Conservation (phyloP, 352 stramenopile species). For the Globisporangium viniferum region DNA sequence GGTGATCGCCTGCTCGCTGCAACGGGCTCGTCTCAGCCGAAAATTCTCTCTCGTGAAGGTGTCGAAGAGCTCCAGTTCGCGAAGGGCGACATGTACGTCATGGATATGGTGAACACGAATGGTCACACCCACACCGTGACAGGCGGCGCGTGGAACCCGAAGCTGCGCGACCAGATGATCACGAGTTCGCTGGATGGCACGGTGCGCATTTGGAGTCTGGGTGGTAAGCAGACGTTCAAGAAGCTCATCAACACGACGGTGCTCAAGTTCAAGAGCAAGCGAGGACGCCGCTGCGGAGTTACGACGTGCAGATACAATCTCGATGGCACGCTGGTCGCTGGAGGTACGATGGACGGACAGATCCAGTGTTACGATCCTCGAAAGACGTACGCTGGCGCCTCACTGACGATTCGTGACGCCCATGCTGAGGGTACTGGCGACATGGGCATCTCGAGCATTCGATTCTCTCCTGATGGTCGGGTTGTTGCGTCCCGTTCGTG, state of each 20-base stretch:
- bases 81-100: constrained; percentile 85
- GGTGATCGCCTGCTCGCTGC: constrained; percentile 71
- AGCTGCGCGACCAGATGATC: constrained; percentile 67
- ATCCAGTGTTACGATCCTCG: constrained; percentile 76
- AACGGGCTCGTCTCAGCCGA: constrained; percentile 70
- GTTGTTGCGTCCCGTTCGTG: constrained; percentile 68
- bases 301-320: constrained; percentile 70
- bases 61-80: constrained; percentile 78
- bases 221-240: constrained; percentile 64
- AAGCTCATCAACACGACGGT: constrained; percentile 83
- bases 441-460: constrained; percentile 65
- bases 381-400: constrained; percentile 60
- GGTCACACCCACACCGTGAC: constrained; percentile 79
- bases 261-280: constrained; percentile 80
- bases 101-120: constrained; percentile 84
- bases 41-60: constrained; percentile 73
- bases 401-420: constrained; percentile 60
- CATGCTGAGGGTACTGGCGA: constrained; percentile 72
- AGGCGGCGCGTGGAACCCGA: constrained; percentile 67
- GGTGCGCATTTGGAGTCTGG: constrained; percentile 70
- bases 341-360: constrained; percentile 74
- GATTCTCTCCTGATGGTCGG: constrained; percentile 68
- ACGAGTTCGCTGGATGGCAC: constrained; percentile 80
- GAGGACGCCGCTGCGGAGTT: constrained; percentile 65
- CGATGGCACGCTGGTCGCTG: constrained; percentile 58